Evolutionary conservation across 2,329 filamentous ascomycete genomes (phyloP).

Genomic region (Colletotrichum cereale): DNA sequence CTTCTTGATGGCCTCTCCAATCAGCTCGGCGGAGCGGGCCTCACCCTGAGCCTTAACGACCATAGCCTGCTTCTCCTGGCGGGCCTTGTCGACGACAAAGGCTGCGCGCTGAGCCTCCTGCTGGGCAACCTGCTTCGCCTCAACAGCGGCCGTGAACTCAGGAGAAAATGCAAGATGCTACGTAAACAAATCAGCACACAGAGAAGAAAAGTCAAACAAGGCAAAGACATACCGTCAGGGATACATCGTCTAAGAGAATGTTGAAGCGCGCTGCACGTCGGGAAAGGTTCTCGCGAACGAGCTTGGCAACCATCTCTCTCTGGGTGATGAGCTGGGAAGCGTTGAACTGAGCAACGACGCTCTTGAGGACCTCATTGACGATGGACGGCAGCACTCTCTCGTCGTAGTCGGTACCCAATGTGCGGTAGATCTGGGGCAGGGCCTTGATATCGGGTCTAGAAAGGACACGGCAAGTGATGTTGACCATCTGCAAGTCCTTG

Average conservation of each 20-base stretch:
- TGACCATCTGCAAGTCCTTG: conserved; percentile 99
- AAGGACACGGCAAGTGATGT: conserved; percentile 99
- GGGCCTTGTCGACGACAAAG: conserved; percentile 98
- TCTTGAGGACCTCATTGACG: conserved; percentile 98
- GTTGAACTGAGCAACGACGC: conserved; percentile 98
- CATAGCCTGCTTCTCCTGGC: conserved; percentile 99
- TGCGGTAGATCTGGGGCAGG: conserved; percentile 96
- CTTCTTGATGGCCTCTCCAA: conserved; percentile 99
- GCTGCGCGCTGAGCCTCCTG: conserved; percentile 98
- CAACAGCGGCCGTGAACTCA: conserved; percentile 79
- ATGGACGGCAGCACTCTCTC: conserved; percentile 97
- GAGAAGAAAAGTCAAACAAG: no score
- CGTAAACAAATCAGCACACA: conserved; percentile 43
- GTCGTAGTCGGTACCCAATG: conserved; percentile 94
- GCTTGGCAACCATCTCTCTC: conserved; percentile 92
- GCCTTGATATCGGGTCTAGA: conserved; percentile 89
- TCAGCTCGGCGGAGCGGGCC: conserved; percentile 95
- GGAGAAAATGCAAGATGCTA: conserved; percentile 80
- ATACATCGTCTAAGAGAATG: conserved; percentile 97
- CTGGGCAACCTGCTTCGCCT: conserved; percentile 81
- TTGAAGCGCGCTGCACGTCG: conserved; percentile 95
- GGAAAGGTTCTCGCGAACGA: conserved; percentile 94
- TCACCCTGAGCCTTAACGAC: conserved; percentile 99
- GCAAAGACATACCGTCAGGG: conserved; percentile 79
- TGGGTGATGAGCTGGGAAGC: conserved; percentile 98